Conservation (phyloP, 768 basidiomycete species). For the Phylloporus arenicola region DNA sequence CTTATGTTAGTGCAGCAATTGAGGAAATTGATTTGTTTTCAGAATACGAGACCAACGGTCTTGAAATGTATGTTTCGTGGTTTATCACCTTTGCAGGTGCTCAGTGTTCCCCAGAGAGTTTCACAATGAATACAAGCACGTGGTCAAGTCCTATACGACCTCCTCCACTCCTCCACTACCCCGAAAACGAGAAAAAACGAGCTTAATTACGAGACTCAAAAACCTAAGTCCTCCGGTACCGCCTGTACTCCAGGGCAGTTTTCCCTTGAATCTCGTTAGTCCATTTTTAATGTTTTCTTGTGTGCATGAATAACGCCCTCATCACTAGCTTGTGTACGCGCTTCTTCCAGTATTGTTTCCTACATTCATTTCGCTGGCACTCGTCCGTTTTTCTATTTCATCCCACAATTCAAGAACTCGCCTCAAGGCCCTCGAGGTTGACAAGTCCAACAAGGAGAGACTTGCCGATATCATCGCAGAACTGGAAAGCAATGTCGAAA, state of each 20-base stretch:
- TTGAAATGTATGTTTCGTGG: constrained; percentile 49
- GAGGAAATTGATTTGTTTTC: constrained; percentile 64
- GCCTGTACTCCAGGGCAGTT: constrained; percentile 51
- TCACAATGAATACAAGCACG: constrained; percentile 48
- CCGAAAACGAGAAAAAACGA: constrained; percentile 34
- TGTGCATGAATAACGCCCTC: constrained; percentile 1
- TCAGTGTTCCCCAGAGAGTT: constrained; percentile 40
- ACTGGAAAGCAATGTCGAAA: constrained; percentile 58
- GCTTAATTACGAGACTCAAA: constrained; percentile 43
- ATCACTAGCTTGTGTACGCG: constrained; percentile 45
- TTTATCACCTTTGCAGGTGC: constrained; percentile 1
- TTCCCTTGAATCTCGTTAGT: constrained; percentile 70
- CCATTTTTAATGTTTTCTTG: not conserved
- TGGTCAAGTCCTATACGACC: constrained; percentile 50
- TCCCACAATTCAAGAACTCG: constrained; percentile 58
- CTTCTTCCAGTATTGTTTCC: constrained; percentile 66
- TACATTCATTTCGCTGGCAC: constrained; percentile 44
- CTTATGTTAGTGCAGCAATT: constrained; percentile 74
- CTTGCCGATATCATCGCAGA: constrained; percentile 52
- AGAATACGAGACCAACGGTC: constrained; percentile 48
- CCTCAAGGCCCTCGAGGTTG: constrained; percentile 58
- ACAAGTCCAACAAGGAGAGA: constrained; percentile 42
- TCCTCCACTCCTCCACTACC: constrained; percentile 41
- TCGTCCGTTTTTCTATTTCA: constrained; percentile 54
- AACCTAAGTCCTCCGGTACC: constrained; percentile 46